These are phyloP conservation scores for Rickenella mellea DNA, from an alignment of 768 basidiomycete genomes.

Conservation along the genomic window DNA sequence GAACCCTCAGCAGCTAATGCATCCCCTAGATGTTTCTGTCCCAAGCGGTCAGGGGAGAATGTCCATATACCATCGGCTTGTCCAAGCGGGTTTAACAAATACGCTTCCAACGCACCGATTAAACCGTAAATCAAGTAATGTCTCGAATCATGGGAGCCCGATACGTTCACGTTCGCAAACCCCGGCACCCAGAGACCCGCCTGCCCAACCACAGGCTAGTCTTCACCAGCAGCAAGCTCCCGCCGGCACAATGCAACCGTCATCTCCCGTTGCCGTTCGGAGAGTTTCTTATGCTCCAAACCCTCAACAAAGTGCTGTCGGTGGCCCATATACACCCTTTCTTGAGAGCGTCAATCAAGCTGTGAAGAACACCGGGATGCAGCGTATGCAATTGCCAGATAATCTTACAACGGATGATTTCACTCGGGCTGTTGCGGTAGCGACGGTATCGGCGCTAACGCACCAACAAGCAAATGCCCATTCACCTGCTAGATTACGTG, in stretches of 20 bases:
- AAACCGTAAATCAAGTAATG: slow-evolving; percentile 38
- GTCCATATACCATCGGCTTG: slow-evolving; percentile 55
- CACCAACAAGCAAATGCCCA: slow-evolving; percentile 59
- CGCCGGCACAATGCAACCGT: not conserved
- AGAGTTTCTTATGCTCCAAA: slow-evolving; percentile 4
- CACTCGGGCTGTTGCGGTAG: slow-evolving; percentile 87
- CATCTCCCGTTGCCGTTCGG: not conserved
- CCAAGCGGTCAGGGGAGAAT: slow-evolving; percentile 34
- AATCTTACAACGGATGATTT: slow-evolving; percentile 80
- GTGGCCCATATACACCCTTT: slow-evolving; percentile 47
- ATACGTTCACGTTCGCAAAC: slow-evolving; percentile 28
- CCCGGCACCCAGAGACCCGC: slow-evolving; percentile 20
- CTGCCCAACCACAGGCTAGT: slow-evolving; percentile 16
- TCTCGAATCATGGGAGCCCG: slow-evolving; percentile 22
- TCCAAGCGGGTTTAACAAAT: slow-evolving; percentile 23
- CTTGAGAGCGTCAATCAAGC: slow-evolving; percentile 73
- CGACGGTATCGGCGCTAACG: slow-evolving; percentile 83
- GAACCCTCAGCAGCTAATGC: slow-evolving; percentile 80
- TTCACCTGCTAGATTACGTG: slow-evolving; percentile 37
- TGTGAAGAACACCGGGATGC: slow-evolving; percentile 48
- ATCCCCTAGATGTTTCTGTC: slow-evolving; percentile 50
- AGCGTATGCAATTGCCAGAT: slow-evolving; percentile 46
- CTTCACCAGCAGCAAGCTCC: not conserved
- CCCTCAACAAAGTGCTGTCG: no score
- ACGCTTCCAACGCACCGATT: slow-evolving; percentile 20